These are phyloP conservation scores for Diaporthe capsici DNA, from an alignment of 2,329 filamentous ascomycete species.

Conservation along the genomic window DNA sequence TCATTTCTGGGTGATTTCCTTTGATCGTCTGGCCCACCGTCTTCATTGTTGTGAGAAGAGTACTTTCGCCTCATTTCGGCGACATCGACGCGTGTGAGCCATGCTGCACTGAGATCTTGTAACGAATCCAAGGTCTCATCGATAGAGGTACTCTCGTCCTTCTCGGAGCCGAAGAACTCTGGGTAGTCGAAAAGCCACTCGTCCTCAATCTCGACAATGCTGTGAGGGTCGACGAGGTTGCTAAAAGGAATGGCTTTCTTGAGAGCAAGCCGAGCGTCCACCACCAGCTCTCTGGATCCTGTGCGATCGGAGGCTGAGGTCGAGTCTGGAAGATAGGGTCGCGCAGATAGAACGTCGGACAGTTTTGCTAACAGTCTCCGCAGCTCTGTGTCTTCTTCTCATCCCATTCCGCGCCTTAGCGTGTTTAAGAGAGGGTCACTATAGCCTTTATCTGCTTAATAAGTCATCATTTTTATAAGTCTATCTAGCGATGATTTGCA, in stretches of 20 bases:
- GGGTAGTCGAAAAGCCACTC: slow-evolving; percentile 45
- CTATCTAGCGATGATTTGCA: too few species aligned
- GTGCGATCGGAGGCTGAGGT: too few species aligned
- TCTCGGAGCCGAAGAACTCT: slow-evolving; percentile 11
- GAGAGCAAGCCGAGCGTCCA: not conserved
- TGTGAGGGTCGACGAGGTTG: slow-evolving; percentile 34
- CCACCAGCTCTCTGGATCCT: not conserved
- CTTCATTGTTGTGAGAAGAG: not conserved
- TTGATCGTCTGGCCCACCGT: not conserved
- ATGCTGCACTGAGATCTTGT: too few species aligned
- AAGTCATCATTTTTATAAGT: too few species aligned
- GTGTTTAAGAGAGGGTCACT: too few species aligned
- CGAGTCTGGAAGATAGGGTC: fast-evolving
- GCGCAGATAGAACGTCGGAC: not conserved
- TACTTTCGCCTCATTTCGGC: not conserved
- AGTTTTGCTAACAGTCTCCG: not conserved
- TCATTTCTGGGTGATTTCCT: not conserved
- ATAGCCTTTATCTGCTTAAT: too few species aligned
- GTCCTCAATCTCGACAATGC: slow-evolving; percentile 38
- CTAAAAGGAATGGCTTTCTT: slow-evolving; percentile 38
- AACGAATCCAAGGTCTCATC: not conserved
- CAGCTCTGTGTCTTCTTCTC: not conserved
- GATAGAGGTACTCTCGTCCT: not conserved
- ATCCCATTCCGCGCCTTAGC: not conserved
- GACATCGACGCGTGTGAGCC: not conserved